A percentile compares a stretch with the other conserved stretches of the same genome.
These are phyloP conservation scores for Penicillium lagena DNA, from an alignment of 495 filamentous ascomycete genomes.

Conservation along the genomic window DNA sequence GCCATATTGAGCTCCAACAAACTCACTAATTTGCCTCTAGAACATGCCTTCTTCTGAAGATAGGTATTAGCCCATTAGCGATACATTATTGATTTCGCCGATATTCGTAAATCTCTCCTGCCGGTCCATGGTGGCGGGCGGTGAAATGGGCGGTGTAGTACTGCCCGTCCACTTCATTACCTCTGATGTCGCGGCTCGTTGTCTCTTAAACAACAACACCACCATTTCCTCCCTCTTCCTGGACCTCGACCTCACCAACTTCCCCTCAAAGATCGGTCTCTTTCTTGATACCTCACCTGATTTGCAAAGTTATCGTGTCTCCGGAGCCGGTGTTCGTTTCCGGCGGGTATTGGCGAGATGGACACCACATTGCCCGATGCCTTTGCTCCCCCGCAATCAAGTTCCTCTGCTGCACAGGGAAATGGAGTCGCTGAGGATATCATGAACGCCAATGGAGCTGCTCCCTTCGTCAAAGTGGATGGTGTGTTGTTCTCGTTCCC, in stretches of 20 bases:
- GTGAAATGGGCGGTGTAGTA: not conserved
- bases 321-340: too few species aligned
- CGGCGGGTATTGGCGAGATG: constrained; percentile 9
- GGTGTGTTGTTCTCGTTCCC: constrained; percentile 15
- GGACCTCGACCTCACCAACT: not conserved
- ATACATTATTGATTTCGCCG: too few species aligned
- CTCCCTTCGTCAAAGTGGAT: constrained; percentile 20
- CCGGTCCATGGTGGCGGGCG: not conserved
- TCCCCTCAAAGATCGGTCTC: not conserved
- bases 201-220: not conserved
- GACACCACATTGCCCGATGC: constrained; percentile 23
- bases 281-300: too few species aligned
- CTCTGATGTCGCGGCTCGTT: not conserved
- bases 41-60: too few species aligned
- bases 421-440: not conserved
- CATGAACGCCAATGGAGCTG: constrained; percentile 7
- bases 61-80: too few species aligned
- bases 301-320: too few species aligned
- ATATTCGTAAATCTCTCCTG: too few species aligned
- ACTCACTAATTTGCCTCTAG: too few species aligned
- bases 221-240: not conserved
- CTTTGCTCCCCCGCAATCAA: constrained; percentile 12
- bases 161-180: not conserved
- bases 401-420: constrained; percentile 6
- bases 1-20: too few species aligned